Evolutionary conservation across 2,329 filamentous ascomycete species (phyloP).

Genomic region (Ascochyta fabae): DNA sequence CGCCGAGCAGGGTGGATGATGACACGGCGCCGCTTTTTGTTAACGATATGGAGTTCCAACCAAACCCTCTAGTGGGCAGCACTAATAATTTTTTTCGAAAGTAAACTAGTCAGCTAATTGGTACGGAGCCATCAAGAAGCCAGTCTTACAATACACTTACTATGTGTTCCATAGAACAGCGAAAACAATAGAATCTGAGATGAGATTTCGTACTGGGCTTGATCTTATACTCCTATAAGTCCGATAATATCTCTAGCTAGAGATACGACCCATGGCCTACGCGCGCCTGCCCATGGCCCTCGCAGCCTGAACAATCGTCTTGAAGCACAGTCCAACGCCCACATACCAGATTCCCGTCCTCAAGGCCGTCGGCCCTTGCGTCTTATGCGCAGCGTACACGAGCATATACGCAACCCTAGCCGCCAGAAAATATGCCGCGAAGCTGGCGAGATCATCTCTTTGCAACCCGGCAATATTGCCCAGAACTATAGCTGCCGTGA

Average conservation of each 20-base stretch:
- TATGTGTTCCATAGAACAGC: too few species aligned
- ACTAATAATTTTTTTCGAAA: conserved; percentile 30
- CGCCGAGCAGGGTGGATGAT: conserved; percentile 52
- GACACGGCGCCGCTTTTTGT: conserved; percentile 44
- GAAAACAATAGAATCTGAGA: neutral
- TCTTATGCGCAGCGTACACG: conserved; percentile 45
- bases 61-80: conserved; percentile 53
- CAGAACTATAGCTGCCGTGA: conserved; percentile 52
- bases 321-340: conserved; percentile 30
- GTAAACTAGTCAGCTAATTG: neutral
- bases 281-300: conserved; percentile 24
- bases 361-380: conserved; percentile 26
- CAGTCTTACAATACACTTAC: too few species aligned
- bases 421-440: conserved; percentile 47
- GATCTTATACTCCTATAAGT: neutral
- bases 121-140: too few species aligned
- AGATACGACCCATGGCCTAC: neutral
- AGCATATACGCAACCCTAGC: conserved; percentile 47
- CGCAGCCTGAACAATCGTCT: conserved; percentile 30
- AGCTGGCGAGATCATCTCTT: conserved; percentile 44
- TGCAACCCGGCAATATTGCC: conserved; percentile 51
- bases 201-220: neutral
- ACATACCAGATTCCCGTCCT: conserved; percentile 31
- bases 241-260: neutral
- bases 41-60: conserved; percentile 56